phyloP scores from a whole-genome alignment of 768 basidiomycete genomes.

The Cyclocybe cylindracea region DNA sequence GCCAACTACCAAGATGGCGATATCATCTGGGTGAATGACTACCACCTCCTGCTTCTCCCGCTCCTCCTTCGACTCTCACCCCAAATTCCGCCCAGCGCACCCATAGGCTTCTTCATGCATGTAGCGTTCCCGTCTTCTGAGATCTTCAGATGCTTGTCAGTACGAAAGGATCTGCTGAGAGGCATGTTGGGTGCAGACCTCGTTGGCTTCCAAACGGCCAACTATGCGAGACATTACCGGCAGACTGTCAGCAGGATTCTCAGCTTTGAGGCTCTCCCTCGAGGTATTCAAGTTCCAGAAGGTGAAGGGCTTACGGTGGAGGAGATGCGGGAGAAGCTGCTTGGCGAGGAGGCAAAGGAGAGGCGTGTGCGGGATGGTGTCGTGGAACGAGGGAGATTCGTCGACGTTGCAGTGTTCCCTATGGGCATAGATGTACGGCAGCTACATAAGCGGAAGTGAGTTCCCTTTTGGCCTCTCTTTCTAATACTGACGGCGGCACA shows the following conservation, averaged over 20 bases:
- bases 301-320: conserved; percentile 31
- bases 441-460: conserved; percentile 65
- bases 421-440: conserved; percentile 85
- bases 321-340: conserved; percentile 17
- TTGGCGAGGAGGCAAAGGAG: conserved; percentile 11
- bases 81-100: conserved; percentile 54
- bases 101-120: conserved; percentile 95
- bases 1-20: conserved; percentile 85
- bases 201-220: conserved; percentile 89
- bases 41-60: conserved; percentile 94
- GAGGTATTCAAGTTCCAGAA: conserved; percentile 69
- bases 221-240: conserved; percentile 81
- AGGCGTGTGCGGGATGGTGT: conserved; percentile 25
- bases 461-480: not conserved
- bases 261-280: conserved; percentile 78
- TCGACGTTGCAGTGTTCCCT: conserved; percentile 86
- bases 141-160: conserved; percentile 90
- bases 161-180: conserved; percentile 72
- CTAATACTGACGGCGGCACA: conserved; percentile 21
- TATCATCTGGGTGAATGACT: conserved; percentile 93
- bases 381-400: conserved; percentile 56
- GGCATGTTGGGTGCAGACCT: conserved; percentile 94
- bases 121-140: conserved; percentile 96
- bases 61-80: conserved; percentile 72
- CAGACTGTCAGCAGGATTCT: conserved; percentile 84